Base-by-base conservation (phyloP, 1,284 basidiomycete species). In the Melampsora americana region DNA sequence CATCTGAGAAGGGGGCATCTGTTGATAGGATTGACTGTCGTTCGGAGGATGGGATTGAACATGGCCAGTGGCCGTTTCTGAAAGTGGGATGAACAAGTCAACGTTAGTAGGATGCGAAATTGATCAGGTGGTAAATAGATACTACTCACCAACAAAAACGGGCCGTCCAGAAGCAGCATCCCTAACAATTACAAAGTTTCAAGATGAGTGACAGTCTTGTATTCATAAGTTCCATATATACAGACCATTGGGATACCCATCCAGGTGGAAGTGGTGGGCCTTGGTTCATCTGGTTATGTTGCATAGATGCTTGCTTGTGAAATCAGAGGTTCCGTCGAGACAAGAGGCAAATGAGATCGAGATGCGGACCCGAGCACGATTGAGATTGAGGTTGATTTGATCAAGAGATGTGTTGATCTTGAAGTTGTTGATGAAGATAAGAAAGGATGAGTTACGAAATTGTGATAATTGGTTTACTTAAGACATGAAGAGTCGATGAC, bases 161-260 rank as follows among this genome's bases (percentile, higher is more conserved):
- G 70, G 64, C 6, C 70, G 60, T 23, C 26, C 70, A 16, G 42
- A n/a, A 48, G 60, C 32, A 30, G 70, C 61, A 72, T 72, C 70
- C 70, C 70, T 72, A 30, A 64, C 30, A 4, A 42, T 14, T 23
- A 11, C 14, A 18, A 20, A 44, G 20, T 16, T 26, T 39, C 14
- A 28, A 62, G 1, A 61, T 35, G 9, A n/a, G 30, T 20, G 42
- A 28, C n/a, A 5, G n/a, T 32, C 1, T 11, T 18, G 35, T 69
- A 14, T 9, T 30, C 39, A 56, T 69, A 16, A 32, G 18, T 30
- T 32, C 32, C n/a, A 14, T 48, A n/a, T 59, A 23, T 1, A 23
- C 69, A 48, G n/a, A 72, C 70, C 70, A 72, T 32, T 66, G 70
- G 32, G 70, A 61, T 16, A 59, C 62, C 70, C 70, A 72, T 20